Evolutionary conservation across 148 eudicot species (phyloP), one percentile per base, ranked within the genome.

Genomic region (Silene latifolia): DNA sequence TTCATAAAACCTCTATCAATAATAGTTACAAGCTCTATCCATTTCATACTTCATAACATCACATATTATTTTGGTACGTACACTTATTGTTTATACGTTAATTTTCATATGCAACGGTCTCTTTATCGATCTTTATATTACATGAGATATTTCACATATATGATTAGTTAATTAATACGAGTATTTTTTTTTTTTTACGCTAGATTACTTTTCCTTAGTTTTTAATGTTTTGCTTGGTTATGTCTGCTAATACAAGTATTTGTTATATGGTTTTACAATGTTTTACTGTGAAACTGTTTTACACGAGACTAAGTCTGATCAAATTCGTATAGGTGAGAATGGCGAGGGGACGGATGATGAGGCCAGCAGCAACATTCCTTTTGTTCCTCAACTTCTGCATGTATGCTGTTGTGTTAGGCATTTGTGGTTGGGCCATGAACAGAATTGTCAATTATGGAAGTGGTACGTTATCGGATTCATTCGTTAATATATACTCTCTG

Each of bases 361-460:
- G 81, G 27, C 81, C 84, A 70, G 84, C 81, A 74, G 81, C 84
- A 63, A 53, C 84, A 0, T 77, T 81, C 72, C 71, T 81, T 8
- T 65, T 81, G 81, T 77, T 77, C 53, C 75, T 81, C 53, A 81
- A 81, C 76, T 81, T 81, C 20, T 77, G 81, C 67, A 77, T 81
- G 84, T 81, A 81, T 56, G 78, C 23, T 8, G 75, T 81, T 10
- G 84, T 81, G 3, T 29, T 81, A 32, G 84, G 84, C 60, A 42
- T 81, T 10, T 69, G 68, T 73, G 84, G 81, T 53, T 81, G 84
- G 84, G 78, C 78, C 25, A 81, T 81, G 81, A 81, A 81, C 63
- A 56, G 78, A 1, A 63, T 78, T 5, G 74, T 81, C 5, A 71
- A 81, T 20, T 65, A 81, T 63, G 84, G 84, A 48, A 61, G 67